Evolutionary conservation across 169 alveolate species (phyloP), one percentile per base, ranked within the genome.

Genomic region (Eimeria praecox): DNA sequence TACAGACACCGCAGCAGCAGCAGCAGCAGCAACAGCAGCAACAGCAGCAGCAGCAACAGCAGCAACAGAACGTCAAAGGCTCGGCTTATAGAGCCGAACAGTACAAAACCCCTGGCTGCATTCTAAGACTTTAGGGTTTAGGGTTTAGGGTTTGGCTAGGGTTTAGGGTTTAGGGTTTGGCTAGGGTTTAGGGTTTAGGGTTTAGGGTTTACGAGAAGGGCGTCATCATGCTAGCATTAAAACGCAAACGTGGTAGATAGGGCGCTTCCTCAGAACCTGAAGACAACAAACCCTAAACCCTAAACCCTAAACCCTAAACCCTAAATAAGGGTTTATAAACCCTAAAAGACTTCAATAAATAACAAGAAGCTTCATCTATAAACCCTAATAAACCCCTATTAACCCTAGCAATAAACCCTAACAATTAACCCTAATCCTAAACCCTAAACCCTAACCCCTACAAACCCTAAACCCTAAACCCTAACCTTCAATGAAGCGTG

Each of bases 151-250:
- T 49, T 49, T 49, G 12, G 56, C 12, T 49, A 49, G 56, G 56
- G 56, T 49, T 5, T 49, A 49, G 56, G 56, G 5, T 8, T 49
- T 49, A 49, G 56, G 56, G 56, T 49, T 49, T 49, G n/a, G n/a
- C n/a, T n/a, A 49, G 56, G 56, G 33, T 49, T 12, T 49, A 49
- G 56, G 12, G 5, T 8, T 49, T 49, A 59, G 69, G 69, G 69
- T 59, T 59, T n/a, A 46, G 54, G 73, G 59, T 52, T 56, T 33
- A 86, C 92, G 97, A 96, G 88, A 96, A 96, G 52, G 97, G 97
- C 59, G 97, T 96, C 94, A 85, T 92, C 97, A 96, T 93, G 80
- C 96, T 88, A 44, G 97, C 97, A 66, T 96, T 96, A 49, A 96
- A 96, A 78, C 97, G 92, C 52, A 96, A 95, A 49, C 95, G 95